A percentile compares a stretch with the other conserved stretches of the same genome.
phyloP scores from a whole-genome alignment of 495 filamentous ascomycete species.

The Symbiotaphrina buchneri region DNA sequence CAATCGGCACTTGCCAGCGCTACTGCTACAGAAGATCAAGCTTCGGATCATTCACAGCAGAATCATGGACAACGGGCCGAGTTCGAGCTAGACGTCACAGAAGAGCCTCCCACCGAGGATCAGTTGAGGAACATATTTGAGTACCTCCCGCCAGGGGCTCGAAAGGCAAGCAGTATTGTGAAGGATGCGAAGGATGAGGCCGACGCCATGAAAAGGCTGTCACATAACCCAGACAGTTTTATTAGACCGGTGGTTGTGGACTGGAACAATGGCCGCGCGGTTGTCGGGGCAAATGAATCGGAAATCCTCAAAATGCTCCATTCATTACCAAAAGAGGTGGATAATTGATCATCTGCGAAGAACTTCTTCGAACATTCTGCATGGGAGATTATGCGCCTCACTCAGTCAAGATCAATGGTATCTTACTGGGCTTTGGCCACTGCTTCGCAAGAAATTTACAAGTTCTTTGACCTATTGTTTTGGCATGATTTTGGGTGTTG shows the following conservation, averaged over 20 bases:
- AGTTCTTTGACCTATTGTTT: too few species aligned
- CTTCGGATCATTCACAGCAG: constrained; percentile 30
- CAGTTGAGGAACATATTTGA: constrained; percentile 77
- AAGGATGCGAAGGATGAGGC: constrained; percentile 42
- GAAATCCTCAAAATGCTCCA: constrained; percentile 64
- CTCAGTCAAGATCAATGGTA: too few species aligned
- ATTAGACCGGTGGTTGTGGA: constrained; percentile 68
- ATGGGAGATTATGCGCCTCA: too few species aligned
- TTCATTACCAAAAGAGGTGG: constrained; percentile 24
- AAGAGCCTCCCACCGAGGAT: constrained; percentile 55
- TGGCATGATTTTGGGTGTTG: too few species aligned
- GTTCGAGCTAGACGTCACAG: constrained; percentile 75
- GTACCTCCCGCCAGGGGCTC: constrained; percentile 46
- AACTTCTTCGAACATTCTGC: background rate
- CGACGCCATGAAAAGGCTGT: constrained; percentile 58
- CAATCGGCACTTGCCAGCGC: constrained; percentile 35
- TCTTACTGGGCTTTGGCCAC: too few species aligned
- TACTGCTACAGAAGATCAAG: constrained; percentile 41
- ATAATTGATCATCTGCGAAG: background rate
- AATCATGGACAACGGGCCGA: constrained; percentile 30
- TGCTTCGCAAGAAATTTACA: too few species aligned
- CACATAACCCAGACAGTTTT: constrained; percentile 31
- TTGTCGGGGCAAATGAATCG: constrained; percentile 54
- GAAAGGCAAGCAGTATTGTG: constrained; percentile 34
- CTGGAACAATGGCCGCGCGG: constrained; percentile 74